phyloP scores from a whole-genome alignment of 805 yeast species.

The Monosporozyma aquatica region DNA sequence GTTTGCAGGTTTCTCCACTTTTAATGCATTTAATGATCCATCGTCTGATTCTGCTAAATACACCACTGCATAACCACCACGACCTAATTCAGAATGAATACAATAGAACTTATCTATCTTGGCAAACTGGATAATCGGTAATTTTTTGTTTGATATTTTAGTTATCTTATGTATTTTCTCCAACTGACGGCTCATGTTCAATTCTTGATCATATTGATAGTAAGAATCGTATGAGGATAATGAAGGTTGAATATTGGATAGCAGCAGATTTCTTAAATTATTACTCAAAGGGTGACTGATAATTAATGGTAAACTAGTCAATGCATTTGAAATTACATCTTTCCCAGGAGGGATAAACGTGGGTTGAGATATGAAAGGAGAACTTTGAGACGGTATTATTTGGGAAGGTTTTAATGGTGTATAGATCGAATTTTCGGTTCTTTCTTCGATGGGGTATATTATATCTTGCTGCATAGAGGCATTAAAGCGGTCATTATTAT shows the following conservation, averaged over 20 bases:
- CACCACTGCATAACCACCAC: conserved; percentile 75
- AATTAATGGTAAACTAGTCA: neutral
- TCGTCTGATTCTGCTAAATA: conserved; percentile 55
- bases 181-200: conserved; percentile 31
- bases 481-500: too few species aligned
- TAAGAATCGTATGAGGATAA: conserved; percentile 27
- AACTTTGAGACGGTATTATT: conserved; percentile 15
- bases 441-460: conserved; percentile 27
- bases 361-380: conserved; percentile 29
- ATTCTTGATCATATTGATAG: conserved; percentile 24
- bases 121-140: conserved; percentile 29
- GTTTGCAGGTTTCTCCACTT: conserved; percentile 59
- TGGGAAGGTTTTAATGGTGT: conserved; percentile 2
- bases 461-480: too few species aligned
- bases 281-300: conserved; percentile 40
- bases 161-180: conserved; percentile 30
- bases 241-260: conserved; percentile 34
- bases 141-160: conserved; percentile 31
- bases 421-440: conserved; percentile 13
- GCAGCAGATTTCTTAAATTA: conserved; percentile 31
- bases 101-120: conserved; percentile 30
- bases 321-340: neutral
- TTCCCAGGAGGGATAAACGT: neutral
- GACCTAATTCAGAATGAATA: conserved; percentile 47
- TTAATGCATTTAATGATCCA: conserved; percentile 55